Evolutionary conservation across 192 early-diverging fungal species (phyloP), one percentile per base, ranked within the genome.

Genomic region (Rhizophagus prolifer): DNA sequence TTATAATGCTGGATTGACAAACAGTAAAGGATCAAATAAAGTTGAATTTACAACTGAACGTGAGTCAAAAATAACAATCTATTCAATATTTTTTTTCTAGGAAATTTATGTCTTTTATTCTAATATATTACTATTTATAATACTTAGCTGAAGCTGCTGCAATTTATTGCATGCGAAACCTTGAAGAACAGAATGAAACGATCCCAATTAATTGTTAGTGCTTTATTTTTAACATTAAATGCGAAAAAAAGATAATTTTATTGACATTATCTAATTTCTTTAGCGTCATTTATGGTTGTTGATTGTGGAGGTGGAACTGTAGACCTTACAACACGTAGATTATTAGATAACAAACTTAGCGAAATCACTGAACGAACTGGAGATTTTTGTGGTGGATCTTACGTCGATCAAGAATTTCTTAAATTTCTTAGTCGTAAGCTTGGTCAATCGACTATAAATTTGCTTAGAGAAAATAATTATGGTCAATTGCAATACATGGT

Each of bases 361-460:
- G 87, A 88, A 71, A 73, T 85, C 36, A 85, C 84, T 26, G 81
- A 83, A 58, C 81, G 85, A 9, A 78, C 77, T 10, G 82, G 85
- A 25, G 80, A 79, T 26, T 82, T 78, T 21, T 88, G 85, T 25
- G 87, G 87, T 1, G 79, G 78, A 3, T 72, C 81, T 66, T 85
- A 86, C 75, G 58, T 88, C 7, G 87, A 88, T 70, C 44, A 80
- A 46, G 50, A 72, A 58, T 72, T 72, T 58, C 4, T 72, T 58
- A 28, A 25, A 21, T 58, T 31, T 21, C 70, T 72, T 31, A 10
- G 6, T n/a, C 21, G 10, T 9, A 72, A 72, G n/a, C 31, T 72
- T 34, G 70, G 47, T 3, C 25, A 30, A 34, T 31, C 14, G 13
- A n/a, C 21, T 58, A 47, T 47, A 47, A 58, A 54, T 13, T 26